Evolutionary conservation across 208 protist species (phyloP), one percentile per base, ranked within the genome.

Genomic region (Leishmania guyanensis): DNA sequence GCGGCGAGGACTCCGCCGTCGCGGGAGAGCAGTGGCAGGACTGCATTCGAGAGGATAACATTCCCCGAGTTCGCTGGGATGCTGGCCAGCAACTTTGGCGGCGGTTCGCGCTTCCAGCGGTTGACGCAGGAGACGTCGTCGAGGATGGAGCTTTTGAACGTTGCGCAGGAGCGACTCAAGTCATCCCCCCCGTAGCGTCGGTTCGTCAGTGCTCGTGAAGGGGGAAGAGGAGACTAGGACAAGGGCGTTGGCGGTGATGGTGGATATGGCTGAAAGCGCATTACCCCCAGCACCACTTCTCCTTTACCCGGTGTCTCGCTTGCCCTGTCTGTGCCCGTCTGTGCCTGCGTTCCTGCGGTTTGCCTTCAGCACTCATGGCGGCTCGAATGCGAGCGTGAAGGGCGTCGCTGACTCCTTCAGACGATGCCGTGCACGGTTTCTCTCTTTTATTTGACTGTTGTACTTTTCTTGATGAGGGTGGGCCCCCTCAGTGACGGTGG

Each of bases 71-170:
- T 97, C 79, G 79, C 86, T 29, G 70, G 46, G 50, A 86, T 95
- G 88, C 86, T 95, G 83, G 86, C 89, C 22, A 88, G 79, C 62
- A 89, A 93, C 80, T 95, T 95, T 81, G 93, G 93, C 56, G 94
- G 94, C 22, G 94, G 94, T 6, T 95, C 92, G 6, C 92, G 90
- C 70, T 92, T 94, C 74, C 92, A 97, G 85, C 90, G 94, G 20
- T 81, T 97, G 50, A 94, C 90, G 50, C 84, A 88, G 26, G 90
- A 96, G 76, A 93, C 92, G 36, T 88, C 86, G 29, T 78, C 77
- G 50, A 84, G 91, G 2, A 64, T 85, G 0, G 91, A 90, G 46
- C 86, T 84, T 36, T 60, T 91, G 48, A 60, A 89, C 33, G 50
- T 75, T 22, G 90, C 94, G 33, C 75, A 87, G 4, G 85, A 89